Percentiles rank a stretch among this genome's conserved stretches.
These are phyloP conservation scores for Mortierella sp. DNA, from an alignment of 371 early-diverging fungal genomes.

Conservation along the genomic window DNA sequence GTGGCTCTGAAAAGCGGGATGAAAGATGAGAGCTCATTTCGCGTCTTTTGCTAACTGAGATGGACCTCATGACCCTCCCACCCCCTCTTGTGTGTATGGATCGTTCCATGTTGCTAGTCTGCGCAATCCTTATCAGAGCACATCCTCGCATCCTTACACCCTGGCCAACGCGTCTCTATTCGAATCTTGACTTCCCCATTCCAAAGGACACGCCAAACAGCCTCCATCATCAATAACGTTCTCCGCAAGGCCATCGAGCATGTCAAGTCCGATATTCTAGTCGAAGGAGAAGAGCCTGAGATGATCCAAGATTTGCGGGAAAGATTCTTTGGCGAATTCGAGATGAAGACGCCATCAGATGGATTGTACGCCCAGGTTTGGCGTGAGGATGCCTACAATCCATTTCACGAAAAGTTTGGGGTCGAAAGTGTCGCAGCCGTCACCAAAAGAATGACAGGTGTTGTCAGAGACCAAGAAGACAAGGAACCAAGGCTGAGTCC, in stretches of 20 bases:
- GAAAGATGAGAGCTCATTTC: not conserved
- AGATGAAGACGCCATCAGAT: slow-evolving; percentile 37
- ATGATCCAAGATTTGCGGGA: slow-evolving; percentile 23
- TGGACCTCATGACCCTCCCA: too few species aligned
- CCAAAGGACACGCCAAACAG: slow-evolving; percentile 37
- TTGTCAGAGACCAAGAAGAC: slow-evolving; percentile 13
- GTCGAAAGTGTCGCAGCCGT: slow-evolving; percentile 39
- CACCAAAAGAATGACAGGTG: slow-evolving; percentile 26
- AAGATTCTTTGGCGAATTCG: slow-evolving; percentile 52
- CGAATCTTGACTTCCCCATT: slow-evolving; percentile 42
- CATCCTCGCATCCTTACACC: slow-evolving; percentile 6
- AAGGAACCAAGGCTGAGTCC: not conserved
- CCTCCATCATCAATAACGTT: slow-evolving; percentile 13
- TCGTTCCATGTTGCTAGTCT: slow-evolving; percentile 13
- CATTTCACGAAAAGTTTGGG: slow-evolving; percentile 29
- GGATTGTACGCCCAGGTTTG: slow-evolving; percentile 29
- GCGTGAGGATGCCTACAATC: slow-evolving; percentile 20
- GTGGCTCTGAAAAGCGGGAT: too few species aligned
- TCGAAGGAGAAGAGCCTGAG: not conserved
- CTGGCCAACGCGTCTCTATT: not conserved
- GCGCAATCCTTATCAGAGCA: slow-evolving; percentile 16
- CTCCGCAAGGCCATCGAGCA: not conserved
- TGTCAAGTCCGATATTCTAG: not conserved
- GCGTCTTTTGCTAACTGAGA: too few species aligned
- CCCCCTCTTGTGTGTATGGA: too few species aligned